Evolutionary conservation across 768 basidiomycete species (phyloP).

Genomic region (Pisolithus orientalis): DNA sequence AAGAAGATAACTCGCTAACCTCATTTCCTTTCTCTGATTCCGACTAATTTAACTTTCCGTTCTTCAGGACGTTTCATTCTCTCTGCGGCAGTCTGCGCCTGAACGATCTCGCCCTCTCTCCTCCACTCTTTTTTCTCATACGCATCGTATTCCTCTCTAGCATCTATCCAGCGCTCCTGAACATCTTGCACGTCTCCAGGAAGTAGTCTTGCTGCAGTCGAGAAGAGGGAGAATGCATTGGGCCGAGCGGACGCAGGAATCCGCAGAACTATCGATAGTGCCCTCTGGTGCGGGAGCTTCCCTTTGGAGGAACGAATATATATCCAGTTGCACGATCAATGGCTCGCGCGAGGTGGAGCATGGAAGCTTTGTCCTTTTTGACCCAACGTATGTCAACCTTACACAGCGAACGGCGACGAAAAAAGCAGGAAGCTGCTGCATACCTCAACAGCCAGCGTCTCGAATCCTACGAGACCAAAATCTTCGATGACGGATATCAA

Average conservation of each 20-base stretch:
- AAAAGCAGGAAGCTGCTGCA: constrained; percentile 10
- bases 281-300: constrained; percentile 27
- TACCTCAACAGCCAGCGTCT: constrained; percentile 94
- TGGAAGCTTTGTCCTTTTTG: constrained; percentile 83
- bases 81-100: constrained; percentile 18
- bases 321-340: constrained; percentile 94
- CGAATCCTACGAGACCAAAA: constrained; percentile 88
- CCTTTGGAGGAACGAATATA: constrained; percentile 65
- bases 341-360: constrained; percentile 77
- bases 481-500: constrained; percentile 93
- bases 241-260: constrained; percentile 41
- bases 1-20: not conserved
- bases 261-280: constrained; percentile 22
- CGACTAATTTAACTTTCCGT: constrained; percentile 2
- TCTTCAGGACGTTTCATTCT: constrained; percentile 2
- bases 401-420: not conserved
- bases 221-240: constrained; percentile 64
- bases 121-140: constrained; percentile 75
- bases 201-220: constrained; percentile 53
- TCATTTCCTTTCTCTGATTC: constrained; percentile 26
- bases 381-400: not conserved
- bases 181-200: constrained; percentile 62
- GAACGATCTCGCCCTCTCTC: constrained; percentile 52
- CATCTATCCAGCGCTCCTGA: constrained; percentile 94
- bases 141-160: constrained; percentile 74